Evolutionary conservation across 1,284 basidiomycete genomes (phyloP).

Genomic region (Heterobasidion parviporum): DNA sequence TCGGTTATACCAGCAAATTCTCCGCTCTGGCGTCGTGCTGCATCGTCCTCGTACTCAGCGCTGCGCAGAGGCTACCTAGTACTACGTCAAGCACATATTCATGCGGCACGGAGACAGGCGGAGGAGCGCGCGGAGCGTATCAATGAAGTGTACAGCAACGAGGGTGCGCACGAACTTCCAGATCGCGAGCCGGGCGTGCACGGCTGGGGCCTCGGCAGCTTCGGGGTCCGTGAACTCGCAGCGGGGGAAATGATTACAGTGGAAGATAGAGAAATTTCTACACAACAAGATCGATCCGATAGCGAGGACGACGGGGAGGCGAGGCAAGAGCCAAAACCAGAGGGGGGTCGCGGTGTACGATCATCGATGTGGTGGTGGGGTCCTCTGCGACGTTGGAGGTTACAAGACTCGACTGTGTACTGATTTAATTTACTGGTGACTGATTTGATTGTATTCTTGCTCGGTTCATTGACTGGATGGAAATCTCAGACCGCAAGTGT

Average conservation of each 20-base stretch:
- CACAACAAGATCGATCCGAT: background rate
- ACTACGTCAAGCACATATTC: constrained; percentile 55
- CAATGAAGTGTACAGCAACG: constrained; percentile 42
- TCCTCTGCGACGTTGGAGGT: constrained; percentile 61
- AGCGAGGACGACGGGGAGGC: constrained; percentile 8
- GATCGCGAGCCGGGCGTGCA: constrained; percentile 21
- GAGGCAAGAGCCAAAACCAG: constrained; percentile 8
- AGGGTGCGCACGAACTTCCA: constrained; percentile 20
- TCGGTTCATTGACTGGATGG: no score
- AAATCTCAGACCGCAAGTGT: no score
- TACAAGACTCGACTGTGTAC: constrained; percentile 70
- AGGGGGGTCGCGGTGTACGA: constrained; percentile 17
- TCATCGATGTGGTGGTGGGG: constrained; percentile 71
- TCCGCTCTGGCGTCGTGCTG: constrained; percentile 1
- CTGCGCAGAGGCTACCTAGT: constrained; percentile 31
- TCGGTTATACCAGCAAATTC: background rate
- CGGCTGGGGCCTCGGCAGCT: constrained; percentile 70
- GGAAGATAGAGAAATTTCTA: background rate
- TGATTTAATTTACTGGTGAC: constrained; percentile 17
- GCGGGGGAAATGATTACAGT: constrained; percentile 5
- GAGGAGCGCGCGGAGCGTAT: constrained; percentile 55
- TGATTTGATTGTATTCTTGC: background rate
- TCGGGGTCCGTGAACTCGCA: constrained; percentile 38
- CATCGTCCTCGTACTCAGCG: constrained; percentile 3
- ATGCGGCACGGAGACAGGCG: constrained; percentile 59